Conservation (phyloP, 768 basidiomycete genomes). For the Lactarius deliciosus region DNA sequence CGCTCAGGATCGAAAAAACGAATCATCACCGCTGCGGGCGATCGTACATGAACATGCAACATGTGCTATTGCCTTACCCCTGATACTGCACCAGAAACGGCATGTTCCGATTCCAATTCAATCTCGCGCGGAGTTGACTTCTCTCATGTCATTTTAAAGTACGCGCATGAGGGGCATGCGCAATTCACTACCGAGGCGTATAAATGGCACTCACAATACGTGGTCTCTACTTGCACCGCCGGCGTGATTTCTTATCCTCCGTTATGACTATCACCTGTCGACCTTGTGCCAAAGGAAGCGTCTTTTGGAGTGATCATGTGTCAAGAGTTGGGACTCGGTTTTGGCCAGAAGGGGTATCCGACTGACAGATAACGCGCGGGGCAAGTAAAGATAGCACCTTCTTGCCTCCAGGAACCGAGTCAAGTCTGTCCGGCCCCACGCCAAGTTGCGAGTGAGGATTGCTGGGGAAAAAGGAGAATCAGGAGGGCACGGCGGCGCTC, state of each 20-base stretch:
- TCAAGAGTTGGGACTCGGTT: constrained; percentile 3
- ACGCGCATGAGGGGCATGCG: constrained; percentile 13
- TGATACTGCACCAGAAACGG: constrained; percentile 23
- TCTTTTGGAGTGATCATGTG: constrained; percentile 1
- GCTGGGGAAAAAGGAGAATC: not conserved
- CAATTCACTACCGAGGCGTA: constrained; percentile 11
- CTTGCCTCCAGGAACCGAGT: not conserved
- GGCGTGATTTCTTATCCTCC: constrained; percentile 7
- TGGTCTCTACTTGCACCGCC: constrained; percentile 11
- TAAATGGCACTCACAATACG: not conserved
- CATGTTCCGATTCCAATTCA: constrained; percentile 20
- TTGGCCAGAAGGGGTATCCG: constrained; percentile 16
- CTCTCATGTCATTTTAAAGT: constrained; percentile 16
- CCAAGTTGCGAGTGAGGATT: not conserved
- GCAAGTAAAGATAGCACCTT: constrained; percentile 6
- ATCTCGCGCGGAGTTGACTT: constrained; percentile 15
- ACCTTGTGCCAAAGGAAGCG: not conserved
- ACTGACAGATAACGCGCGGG: constrained; percentile 8
- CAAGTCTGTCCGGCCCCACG: constrained; percentile 10
- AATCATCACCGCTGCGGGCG: constrained; percentile 18
- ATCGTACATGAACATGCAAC: constrained; percentile 17
- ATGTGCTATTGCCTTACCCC: constrained; percentile 23
- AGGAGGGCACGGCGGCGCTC: not conserved
- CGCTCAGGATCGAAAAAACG: constrained; percentile 17
- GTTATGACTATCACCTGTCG: not conserved